Evolutionary conservation across 2,329 filamentous ascomycete species (phyloP).

Genomic region (Ascochyta viciae-villosae): DNA sequence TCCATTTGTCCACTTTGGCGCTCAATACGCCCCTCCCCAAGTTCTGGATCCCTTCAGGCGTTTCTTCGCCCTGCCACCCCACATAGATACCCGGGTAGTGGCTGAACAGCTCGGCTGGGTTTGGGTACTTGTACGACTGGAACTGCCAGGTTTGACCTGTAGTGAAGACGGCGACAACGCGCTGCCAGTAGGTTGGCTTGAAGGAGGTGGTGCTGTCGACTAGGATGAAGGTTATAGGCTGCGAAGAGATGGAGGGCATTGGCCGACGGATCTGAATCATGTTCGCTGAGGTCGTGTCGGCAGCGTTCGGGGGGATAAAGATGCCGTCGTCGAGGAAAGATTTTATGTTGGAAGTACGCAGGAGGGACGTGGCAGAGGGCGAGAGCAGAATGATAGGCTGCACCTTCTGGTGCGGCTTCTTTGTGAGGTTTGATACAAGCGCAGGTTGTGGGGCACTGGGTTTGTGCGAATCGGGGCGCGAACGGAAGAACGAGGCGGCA

Average conservation of each 20-base stretch:
- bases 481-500: slow-evolving; percentile 75
- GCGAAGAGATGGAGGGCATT: slow-evolving; percentile 71
- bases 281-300: slow-evolving; percentile 67
- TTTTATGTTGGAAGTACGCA: slow-evolving; percentile 95
- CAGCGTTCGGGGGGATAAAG: slow-evolving; percentile 77
- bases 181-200: slow-evolving; percentile 97
- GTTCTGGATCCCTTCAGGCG: slow-evolving; percentile 77
- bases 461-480: slow-evolving; percentile 52
- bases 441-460: slow-evolving; percentile 39
- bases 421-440: slow-evolving; percentile 50
- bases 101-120: slow-evolving; percentile 85
- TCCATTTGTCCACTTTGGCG: slow-evolving; percentile 85
- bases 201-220: slow-evolving; percentile 94
- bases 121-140: slow-evolving; percentile 96
- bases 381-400: slow-evolving; percentile 94
- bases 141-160: slow-evolving; percentile 99
- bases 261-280: slow-evolving; percentile 85
- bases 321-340: slow-evolving; percentile 86
- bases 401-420: slow-evolving; percentile 56
- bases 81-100: slow-evolving; percentile 88
- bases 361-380: slow-evolving; percentile 90
- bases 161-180: slow-evolving; percentile 95
- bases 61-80: slow-evolving; percentile 85
- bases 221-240: slow-evolving; percentile 89
- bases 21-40: slow-evolving; percentile 87